phyloP scores from a whole-genome alignment of 2,329 filamentous ascomycete genomes.

The Fusarium sulawesiense region DNA sequence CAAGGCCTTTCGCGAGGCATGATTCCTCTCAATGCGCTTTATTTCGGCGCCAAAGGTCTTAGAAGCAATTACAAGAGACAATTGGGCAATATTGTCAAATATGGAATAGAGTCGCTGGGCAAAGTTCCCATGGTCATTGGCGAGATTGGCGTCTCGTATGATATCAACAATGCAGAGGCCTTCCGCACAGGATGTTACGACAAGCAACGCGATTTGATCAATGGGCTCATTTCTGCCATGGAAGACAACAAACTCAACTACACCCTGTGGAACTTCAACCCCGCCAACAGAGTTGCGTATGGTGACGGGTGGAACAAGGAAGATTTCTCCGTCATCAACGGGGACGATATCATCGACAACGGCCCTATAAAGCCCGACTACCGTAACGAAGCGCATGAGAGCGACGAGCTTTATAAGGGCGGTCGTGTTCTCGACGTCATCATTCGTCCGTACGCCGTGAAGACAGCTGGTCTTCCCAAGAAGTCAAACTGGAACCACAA shows the following conservation, averaged over 20 bases:
- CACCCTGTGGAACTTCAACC: constrained; percentile 57
- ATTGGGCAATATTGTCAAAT: constrained; percentile 51
- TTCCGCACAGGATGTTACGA: constrained; percentile 55
- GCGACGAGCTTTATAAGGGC: constrained; percentile 53
- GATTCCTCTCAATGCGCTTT: constrained; percentile 55
- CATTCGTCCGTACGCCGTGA: constrained; percentile 56
- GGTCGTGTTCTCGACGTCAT: constrained; percentile 54
- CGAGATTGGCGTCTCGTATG: constrained; percentile 56
- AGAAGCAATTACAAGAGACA: constrained; percentile 55
- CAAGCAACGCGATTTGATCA: constrained; percentile 54
- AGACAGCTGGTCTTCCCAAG: constrained; percentile 52
- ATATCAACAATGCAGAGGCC: constrained; percentile 53
- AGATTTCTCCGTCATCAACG: constrained; percentile 56
- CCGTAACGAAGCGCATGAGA: constrained; percentile 48
- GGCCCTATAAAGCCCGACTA: constrained; percentile 47
- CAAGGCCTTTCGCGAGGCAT: constrained; percentile 55
- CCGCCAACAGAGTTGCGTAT: constrained; percentile 52
- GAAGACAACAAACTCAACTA: constrained; percentile 54
- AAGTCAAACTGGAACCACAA: constrained; percentile 52
- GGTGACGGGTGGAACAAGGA: constrained; percentile 59
- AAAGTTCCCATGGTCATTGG: constrained; percentile 53
- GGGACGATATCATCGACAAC: constrained; percentile 47
- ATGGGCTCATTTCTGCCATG: constrained; percentile 55
- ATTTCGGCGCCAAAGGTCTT: constrained; percentile 53
- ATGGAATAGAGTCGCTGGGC: constrained; percentile 50